phyloP scores from a whole-genome alignment of 2,329 filamentous ascomycete genomes.

The Kalaharituber pfeilii region DNA sequence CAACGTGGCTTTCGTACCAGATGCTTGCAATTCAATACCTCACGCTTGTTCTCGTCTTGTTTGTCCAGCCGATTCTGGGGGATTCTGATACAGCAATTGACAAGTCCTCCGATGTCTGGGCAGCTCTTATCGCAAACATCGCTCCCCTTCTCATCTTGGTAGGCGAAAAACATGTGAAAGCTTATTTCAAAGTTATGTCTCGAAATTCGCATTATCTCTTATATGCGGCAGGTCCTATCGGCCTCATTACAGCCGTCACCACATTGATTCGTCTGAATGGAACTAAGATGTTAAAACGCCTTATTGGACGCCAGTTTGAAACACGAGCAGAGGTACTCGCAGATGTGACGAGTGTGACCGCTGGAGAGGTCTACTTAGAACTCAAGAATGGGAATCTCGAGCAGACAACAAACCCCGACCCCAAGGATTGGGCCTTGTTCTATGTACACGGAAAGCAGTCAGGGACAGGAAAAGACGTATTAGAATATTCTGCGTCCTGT shows the following conservation, averaged over 20 bases:
- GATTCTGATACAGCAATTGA: no score
- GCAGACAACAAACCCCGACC: background rate
- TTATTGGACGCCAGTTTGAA: constrained; percentile 14
- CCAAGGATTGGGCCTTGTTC: constrained; percentile 6
- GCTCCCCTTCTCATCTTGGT: constrained; percentile 12
- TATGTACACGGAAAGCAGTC: background rate
- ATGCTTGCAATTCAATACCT: no score
- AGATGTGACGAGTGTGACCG: constrained; percentile 11
- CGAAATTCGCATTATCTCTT: constrained; percentile 10
- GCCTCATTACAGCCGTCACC: constrained; percentile 11
- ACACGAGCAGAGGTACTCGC: constrained; percentile 7
- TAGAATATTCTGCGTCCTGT: background rate
- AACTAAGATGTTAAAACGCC: constrained; percentile 2
- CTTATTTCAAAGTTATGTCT: constrained; percentile 15
- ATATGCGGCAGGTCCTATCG: constrained; percentile 12
- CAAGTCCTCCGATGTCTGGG: constrained; percentile 9
- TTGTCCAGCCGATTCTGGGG: no score
- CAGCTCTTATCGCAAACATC: constrained; percentile 11
- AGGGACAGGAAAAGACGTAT: background rate
- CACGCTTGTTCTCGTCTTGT: no score
- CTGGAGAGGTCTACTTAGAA: constrained; percentile 10
- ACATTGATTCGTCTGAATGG: constrained; percentile 11
- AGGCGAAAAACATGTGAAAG: constrained; percentile 15
- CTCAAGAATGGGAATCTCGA: constrained; percentile 7
- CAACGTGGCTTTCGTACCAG: no score